A percentile compares a stretch with the other conserved stretches of the same genome.
These are phyloP conservation scores for Penicillium sp. DNA, from an alignment of 2,329 filamentous ascomycete species.

Conservation along the genomic window DNA sequence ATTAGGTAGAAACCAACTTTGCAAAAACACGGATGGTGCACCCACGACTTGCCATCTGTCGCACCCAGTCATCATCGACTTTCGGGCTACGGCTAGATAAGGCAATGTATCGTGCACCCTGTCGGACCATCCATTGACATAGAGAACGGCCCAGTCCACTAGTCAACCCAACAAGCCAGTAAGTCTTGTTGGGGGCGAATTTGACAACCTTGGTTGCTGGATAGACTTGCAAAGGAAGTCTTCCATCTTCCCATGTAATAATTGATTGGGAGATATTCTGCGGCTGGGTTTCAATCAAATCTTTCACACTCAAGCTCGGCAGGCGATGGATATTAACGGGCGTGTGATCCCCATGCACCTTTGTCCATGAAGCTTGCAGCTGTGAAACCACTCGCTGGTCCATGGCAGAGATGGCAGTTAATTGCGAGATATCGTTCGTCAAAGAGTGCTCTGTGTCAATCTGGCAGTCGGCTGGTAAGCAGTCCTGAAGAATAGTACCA, in stretches of 20 bases:
- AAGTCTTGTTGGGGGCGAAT: constrained; percentile 32
- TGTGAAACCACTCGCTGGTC: constrained; percentile 3
- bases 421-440: constrained; percentile 3
- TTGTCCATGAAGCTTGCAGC: constrained; percentile 9
- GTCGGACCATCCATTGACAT: constrained; percentile 30
- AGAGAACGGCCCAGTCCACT: constrained; percentile 29
- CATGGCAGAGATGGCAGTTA: neutral
- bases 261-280: constrained; percentile 5
- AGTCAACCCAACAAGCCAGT: constrained; percentile 32
- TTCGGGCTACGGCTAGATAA: constrained; percentile 33
- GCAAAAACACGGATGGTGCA: constrained; percentile 21
- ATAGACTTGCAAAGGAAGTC: constrained; percentile 15
- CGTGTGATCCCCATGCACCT: constrained; percentile 3
- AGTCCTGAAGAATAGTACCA: neutral
- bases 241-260: constrained; percentile 11
- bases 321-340: constrained; percentile 13
- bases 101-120: constrained; percentile 28
- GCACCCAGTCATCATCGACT: constrained; percentile 24
- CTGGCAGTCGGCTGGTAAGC: constrained; percentile 9
- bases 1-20: constrained; percentile 12
- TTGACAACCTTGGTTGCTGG: constrained; percentile 18
- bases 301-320: constrained; percentile 1
- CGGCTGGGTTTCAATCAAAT: constrained; percentile 9
- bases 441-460: constrained; percentile 15
- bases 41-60: constrained; percentile 13